Conservation (phyloP, 2,329 filamentous ascomycete genomes). For the Botryotinia calthae region DNA sequence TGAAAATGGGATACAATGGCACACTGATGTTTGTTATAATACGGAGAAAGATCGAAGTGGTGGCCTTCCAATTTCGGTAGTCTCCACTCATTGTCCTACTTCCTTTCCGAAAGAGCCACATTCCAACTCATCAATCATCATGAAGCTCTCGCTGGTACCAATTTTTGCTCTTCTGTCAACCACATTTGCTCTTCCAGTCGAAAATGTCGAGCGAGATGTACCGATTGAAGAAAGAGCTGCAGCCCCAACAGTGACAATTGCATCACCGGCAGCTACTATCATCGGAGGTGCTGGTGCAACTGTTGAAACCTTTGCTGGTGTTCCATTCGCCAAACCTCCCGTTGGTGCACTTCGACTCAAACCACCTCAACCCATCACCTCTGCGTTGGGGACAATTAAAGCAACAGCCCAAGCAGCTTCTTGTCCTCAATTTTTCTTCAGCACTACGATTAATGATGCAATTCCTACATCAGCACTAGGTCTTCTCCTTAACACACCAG, state of each 20-base stretch:
- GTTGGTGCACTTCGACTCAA: constrained; percentile 64
- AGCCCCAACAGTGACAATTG: constrained; percentile 22
- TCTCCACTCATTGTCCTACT: background rate
- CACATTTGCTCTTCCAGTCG: background rate
- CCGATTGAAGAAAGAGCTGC: constrained; percentile 12
- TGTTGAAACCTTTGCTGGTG: constrained; percentile 66
- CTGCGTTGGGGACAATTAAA: constrained; percentile 57
- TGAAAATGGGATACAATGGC: background rate
- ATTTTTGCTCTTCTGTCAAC: background rate
- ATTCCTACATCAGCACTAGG: constrained; percentile 47
- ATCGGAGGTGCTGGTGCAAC: constrained; percentile 20
- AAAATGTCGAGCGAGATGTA: background rate
- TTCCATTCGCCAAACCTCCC: constrained; percentile 72
- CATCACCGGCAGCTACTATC: constrained; percentile 24
- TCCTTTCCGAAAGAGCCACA: background rate
- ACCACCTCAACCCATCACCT: constrained; percentile 61
- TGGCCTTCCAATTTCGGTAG: background rate
- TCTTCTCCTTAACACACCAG: constrained; percentile 51
- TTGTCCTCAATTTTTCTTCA: constrained; percentile 71
- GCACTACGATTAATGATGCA: constrained; percentile 44
- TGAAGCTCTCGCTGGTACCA: constrained; percentile 15
- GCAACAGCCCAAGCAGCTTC: constrained; percentile 57
- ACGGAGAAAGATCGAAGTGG: background rate
- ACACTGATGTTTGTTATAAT: background rate
- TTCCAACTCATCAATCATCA: background rate